These are phyloP conservation scores for Daldinia grandis DNA, from an alignment of 495 filamentous ascomycete species.

Conservation along the genomic window DNA sequence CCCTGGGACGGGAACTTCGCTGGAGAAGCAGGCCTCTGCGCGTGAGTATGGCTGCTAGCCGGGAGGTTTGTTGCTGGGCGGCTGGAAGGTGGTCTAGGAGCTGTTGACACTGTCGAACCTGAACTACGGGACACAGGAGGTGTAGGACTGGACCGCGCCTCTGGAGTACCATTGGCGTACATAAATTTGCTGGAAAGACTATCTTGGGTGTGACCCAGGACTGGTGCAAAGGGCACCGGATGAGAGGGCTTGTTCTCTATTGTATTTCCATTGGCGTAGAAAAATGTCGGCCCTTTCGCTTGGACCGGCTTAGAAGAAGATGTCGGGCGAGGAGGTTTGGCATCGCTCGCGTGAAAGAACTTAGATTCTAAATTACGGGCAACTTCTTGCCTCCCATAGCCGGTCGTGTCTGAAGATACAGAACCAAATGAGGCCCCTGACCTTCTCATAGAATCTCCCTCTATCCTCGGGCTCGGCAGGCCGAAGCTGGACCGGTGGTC, in stretches of 20 bases:
- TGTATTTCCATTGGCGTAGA: conserved; percentile 61
- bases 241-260: conserved; percentile 39
- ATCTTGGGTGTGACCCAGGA: conserved; percentile 46
- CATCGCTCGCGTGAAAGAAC: conserved; percentile 81
- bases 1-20: conserved; percentile 49
- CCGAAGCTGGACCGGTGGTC: conserved; percentile 51
- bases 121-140: conserved; percentile 43
- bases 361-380: conserved; percentile 58
- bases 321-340: conserved; percentile 56
- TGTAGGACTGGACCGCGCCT: conserved; percentile 49
- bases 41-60: conserved; percentile 33
- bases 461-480: conserved; percentile 43
- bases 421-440: conserved; percentile 47
- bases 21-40: conserved; percentile 55
- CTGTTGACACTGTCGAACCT: conserved; percentile 53
- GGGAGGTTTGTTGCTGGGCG: conserved; percentile 39
- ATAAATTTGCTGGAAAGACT: conserved; percentile 71
- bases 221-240: conserved; percentile 47
- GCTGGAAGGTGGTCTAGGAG: conserved; percentile 49
- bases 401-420: conserved; percentile 39
- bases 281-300: conserved; percentile 60
- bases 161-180: conserved; percentile 69
- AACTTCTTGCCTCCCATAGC: conserved; percentile 22
- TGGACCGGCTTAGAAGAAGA: conserved; percentile 37
- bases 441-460: conserved; percentile 37